A percentile compares a stretch with the other conserved stretches of the same genome.
phyloP scores from a whole-genome alignment of 1,284 basidiomycete genomes.

The Ustilago curta region DNA sequence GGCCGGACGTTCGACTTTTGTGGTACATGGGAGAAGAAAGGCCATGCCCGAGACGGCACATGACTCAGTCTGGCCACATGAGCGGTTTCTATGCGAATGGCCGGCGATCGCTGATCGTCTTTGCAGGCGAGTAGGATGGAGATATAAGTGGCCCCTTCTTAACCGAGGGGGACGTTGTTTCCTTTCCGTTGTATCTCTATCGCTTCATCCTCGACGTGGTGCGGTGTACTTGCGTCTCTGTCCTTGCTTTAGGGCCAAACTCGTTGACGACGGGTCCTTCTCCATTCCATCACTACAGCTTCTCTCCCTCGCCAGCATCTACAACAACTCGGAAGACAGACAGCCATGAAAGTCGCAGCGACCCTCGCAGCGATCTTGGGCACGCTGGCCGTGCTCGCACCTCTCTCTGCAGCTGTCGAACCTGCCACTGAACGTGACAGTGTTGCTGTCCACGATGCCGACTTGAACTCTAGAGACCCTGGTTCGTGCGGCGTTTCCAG shows the following conservation, averaged over 20 bases:
- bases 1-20: no score
- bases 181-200: neutral
- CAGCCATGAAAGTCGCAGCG: conserved; percentile 20
- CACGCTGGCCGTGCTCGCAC: conserved; percentile 27
- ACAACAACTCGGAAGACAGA: no score
- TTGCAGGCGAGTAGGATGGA: neutral
- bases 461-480: conserved; percentile 1
- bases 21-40: no score
- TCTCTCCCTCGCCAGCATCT: neutral
- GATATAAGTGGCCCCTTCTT: neutral
- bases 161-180: no score
- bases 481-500: neutral
- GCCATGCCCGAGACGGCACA: neutral
- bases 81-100: neutral
- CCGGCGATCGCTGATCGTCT: conserved; percentile 3
- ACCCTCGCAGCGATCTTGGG: conserved; percentile 16
- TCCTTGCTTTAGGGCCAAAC: neutral
- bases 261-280: neutral
- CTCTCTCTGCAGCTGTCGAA: conserved; percentile 9
- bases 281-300: neutral
- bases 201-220: neutral
- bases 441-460: conserved; percentile 2
- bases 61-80: neutral
- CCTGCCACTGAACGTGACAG: neutral
- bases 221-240: neutral